Percentiles rank a stretch among this genome's conserved stretches.
phyloP scores from a whole-genome alignment of 257 asterid species.

The Nicotiana otophora region DNA sequence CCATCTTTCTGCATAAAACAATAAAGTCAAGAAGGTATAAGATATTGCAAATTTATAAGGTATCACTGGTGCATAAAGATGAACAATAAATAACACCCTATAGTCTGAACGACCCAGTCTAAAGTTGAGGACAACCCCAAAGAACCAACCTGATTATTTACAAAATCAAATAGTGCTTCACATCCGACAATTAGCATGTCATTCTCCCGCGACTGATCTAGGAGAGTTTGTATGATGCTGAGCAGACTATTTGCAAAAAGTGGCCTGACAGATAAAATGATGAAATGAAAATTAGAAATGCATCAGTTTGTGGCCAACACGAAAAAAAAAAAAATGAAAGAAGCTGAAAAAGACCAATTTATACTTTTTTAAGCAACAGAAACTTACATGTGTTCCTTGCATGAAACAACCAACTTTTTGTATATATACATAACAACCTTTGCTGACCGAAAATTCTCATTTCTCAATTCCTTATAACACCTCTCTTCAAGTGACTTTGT shows the following conservation, averaged over 20 bases:
- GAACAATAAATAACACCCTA: neutral
- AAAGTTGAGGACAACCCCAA: neutral
- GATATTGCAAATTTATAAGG: neutral
- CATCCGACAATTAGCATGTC: constrained; percentile 81
- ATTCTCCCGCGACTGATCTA: constrained; percentile 81
- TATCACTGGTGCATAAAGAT: neutral
- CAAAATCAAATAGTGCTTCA: constrained; percentile 83
- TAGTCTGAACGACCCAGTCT: constrained; percentile 1
- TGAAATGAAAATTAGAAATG: neutral
- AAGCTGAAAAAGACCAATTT: neutral
- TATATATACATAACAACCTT: constrained; percentile 78
- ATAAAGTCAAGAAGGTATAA: constrained; percentile 8
- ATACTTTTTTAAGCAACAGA: neutral
- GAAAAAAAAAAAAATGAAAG: neutral
- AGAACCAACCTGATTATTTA: constrained; percentile 82
- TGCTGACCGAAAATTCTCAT: constrained; percentile 62
- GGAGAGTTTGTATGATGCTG: constrained; percentile 61
- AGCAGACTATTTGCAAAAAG: constrained; percentile 82
- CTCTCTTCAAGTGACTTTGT: constrained; percentile 83
- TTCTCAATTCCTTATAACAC: constrained; percentile 90
- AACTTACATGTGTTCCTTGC: constrained; percentile 95
- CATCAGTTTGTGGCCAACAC: neutral
- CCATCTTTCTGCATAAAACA: constrained; percentile 66
- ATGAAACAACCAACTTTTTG: constrained; percentile 69
- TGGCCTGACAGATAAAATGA: constrained; percentile 52